Percentiles rank a stretch among this genome's conserved stretches.
phyloP scores from a whole-genome alignment of 257 asterid genomes.

The Parsonsia alboflavescens region DNA sequence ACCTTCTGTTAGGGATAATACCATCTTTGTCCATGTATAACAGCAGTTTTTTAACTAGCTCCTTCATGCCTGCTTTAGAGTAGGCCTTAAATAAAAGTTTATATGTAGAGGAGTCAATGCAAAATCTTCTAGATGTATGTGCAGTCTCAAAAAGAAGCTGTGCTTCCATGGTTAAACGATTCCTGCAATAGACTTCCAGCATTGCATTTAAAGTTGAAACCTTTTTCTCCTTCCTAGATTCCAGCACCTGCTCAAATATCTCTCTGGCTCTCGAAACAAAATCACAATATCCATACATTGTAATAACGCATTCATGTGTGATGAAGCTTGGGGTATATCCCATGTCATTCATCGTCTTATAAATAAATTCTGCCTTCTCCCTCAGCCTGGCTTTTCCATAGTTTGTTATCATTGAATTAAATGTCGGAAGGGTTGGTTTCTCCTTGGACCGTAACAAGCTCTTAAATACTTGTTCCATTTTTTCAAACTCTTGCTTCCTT shows the following conservation, averaged over 20 bases:
- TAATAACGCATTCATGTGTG: conserved; percentile 74
- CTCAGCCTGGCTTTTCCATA: conserved; percentile 88
- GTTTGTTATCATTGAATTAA: conserved; percentile 90
- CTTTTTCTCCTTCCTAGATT: conserved; percentile 56
- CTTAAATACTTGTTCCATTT: conserved; percentile 91
- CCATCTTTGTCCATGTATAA: conserved; percentile 77
- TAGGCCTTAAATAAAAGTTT: conserved; percentile 83
- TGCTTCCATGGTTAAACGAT: conserved; percentile 74
- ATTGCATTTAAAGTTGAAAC: conserved; percentile 80
- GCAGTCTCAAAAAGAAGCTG: conserved; percentile 54
- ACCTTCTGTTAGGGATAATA: conserved; percentile 71
- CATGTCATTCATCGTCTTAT: conserved; percentile 63
- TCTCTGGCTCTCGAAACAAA: conserved; percentile 74
- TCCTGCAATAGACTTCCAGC: conserved; percentile 85
- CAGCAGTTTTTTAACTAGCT: conserved; percentile 51
- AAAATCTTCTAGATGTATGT: conserved; percentile 36
- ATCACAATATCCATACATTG: conserved; percentile 81
- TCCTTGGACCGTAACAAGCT: conserved; percentile 73
- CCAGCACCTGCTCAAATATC: conserved; percentile 51
- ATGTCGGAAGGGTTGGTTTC: conserved; percentile 77
- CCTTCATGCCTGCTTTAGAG: conserved; percentile 79
- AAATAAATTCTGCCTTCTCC: conserved; percentile 61
- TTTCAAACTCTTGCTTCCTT: conserved; percentile 79
- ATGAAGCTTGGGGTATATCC: conserved; percentile 76
- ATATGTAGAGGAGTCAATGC: conserved; percentile 62